A percentile compares a stretch with the other conserved stretches of the same genome.
Conservation (phyloP, 768 basidiomycete species). For the Tricholoma saponaceum region DNA sequence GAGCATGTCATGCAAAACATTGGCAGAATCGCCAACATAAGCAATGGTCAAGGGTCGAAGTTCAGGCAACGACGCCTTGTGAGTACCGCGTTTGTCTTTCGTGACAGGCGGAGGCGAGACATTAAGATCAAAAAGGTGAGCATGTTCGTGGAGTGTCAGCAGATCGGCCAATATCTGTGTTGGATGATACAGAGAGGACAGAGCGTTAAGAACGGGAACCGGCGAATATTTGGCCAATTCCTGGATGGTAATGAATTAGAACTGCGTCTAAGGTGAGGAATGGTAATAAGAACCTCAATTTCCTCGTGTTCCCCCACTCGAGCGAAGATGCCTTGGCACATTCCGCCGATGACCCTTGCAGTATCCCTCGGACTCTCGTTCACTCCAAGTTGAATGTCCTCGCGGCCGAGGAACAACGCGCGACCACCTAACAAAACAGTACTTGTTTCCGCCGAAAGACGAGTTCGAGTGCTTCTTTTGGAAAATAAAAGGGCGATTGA, state of each 20-base stretch:
- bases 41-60: constrained; percentile 84
- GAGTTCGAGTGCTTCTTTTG: constrained; percentile 91
- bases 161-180: constrained; percentile 94
- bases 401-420: constrained; percentile 82
- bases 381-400: constrained; percentile 94
- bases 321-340: constrained; percentile 97
- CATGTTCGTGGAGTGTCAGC: constrained; percentile 81
- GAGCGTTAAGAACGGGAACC: constrained; percentile 94
- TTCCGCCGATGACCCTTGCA: constrained; percentile 84
- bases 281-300: constrained; percentile 61
- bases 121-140: constrained; percentile 44
- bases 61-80: constrained; percentile 29
- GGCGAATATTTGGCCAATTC: constrained; percentile 87
- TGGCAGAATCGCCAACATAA: constrained; percentile 92
- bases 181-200: constrained; percentile 95
- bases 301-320: constrained; percentile 91
- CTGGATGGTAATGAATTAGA: constrained; percentile 33
- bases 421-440: constrained; percentile 77
- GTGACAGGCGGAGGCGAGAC: constrained; percentile 14
- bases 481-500: constrained; percentile 87
- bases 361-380: constrained; percentile 87
- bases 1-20: constrained; percentile 96
- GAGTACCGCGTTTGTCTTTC: constrained; percentile 15
- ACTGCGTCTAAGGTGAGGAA: not conserved
- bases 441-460: constrained; percentile 85